Base-by-base conservation (phyloP, 805 yeast species). In the Brettanomyces custersianus region DNA sequence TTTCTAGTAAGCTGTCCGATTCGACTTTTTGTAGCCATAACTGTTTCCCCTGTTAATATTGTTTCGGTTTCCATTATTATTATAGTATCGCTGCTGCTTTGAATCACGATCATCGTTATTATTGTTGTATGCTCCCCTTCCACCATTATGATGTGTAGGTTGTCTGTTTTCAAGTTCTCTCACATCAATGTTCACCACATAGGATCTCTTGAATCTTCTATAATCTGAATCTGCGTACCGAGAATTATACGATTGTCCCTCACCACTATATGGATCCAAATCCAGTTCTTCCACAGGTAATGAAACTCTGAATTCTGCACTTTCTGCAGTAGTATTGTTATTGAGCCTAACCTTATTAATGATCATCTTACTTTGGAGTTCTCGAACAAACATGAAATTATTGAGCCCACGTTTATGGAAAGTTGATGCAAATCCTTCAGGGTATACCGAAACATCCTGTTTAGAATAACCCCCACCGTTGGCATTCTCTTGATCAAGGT, bases 381-480 rank as follows among this genome's bases (percentile, higher is more conserved):
- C 74, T 39, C 73, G 52, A 3, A 68, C 71, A 53, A 68, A 68
- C 72, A 68, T 68, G 42, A 68, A 68, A 42, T 65, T 65, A 39
- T 66, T 68, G n/a, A 56, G 56, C 4, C 71, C 71, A 31, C 73
- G 48, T 32, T 63, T 57, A 45, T 68, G 69, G 45, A 68, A 68
- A 4, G 73, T 68, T 2, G 73, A 68, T 2, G 72, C 57, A 34
- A 67, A 68, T 0, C 74, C 73, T 42, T 68, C 72, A 1, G 74
- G 74, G 36, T 64, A 63, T 12, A 57, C 44, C 16, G 56, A 49
- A 9, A 56, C 46, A 22, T 52, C 57, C 15, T 44, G 35, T 20
- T 41, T 45, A 12, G 45, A 43, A n/a, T 29, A 29, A 11, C 34
- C 38, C 5, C n/a, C 23, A 4, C 20, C 11, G 11, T 13, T 10